These are phyloP conservation scores for Neurospora crassa DNA, from an alignment of 2,329 filamentous ascomycete genomes.

Conservation along the genomic window DNA sequence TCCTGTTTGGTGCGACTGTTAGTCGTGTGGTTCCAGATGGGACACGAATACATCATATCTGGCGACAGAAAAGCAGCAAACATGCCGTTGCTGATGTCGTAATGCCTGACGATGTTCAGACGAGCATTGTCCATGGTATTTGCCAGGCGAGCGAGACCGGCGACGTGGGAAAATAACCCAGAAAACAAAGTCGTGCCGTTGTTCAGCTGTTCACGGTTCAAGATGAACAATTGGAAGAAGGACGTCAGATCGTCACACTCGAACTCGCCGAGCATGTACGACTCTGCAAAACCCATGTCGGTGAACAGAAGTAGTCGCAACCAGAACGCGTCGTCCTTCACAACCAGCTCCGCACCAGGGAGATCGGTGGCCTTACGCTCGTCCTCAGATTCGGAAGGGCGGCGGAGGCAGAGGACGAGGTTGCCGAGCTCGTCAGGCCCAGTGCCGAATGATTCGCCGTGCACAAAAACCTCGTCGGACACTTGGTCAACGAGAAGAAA, in stretches of 20 bases:
- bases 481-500: constrained; percentile 39
- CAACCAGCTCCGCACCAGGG: constrained; percentile 43
- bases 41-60: constrained; percentile 72
- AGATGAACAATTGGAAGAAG: constrained; percentile 67
- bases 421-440: constrained; percentile 23
- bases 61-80: constrained; percentile 62
- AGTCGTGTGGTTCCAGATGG: constrained; percentile 46
- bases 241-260: constrained; percentile 55
- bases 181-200: constrained; percentile 37
- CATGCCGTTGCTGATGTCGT: constrained; percentile 69
- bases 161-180: neutral
- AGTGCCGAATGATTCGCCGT: constrained; percentile 34
- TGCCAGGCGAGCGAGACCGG: constrained; percentile 12
- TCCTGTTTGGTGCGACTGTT: constrained; percentile 19
- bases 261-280: constrained; percentile 65
- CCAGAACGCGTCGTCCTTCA: constrained; percentile 62
- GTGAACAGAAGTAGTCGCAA: constrained; percentile 58
- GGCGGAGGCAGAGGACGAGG: constrained; percentile 16
- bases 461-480: constrained; percentile 30
- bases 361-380: constrained; percentile 29
- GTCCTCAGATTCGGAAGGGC: constrained; percentile 23
- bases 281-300: constrained; percentile 67
- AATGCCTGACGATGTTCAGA: constrained; percentile 62
- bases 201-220: constrained; percentile 56
- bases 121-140: constrained; percentile 50